These are phyloP conservation scores for Aspergillus taichungensis DNA, from an alignment of 495 filamentous ascomycete species.

Conservation along the genomic window DNA sequence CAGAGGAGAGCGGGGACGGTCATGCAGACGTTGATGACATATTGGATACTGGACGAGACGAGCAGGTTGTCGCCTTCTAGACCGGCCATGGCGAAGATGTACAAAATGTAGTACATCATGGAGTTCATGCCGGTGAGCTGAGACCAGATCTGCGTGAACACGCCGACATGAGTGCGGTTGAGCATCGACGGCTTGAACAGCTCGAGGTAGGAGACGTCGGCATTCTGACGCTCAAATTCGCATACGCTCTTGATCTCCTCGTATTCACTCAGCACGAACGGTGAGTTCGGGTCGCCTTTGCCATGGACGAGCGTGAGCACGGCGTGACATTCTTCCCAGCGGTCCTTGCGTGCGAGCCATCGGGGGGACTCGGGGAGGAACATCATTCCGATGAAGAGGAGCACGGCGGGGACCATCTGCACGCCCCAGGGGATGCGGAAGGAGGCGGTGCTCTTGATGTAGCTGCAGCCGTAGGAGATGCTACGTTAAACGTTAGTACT, in stretches of 20 bases:
- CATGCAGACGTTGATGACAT: conserved; percentile 51
- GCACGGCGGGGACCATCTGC: conserved; percentile 61
- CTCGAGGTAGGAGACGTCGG: conserved; percentile 59
- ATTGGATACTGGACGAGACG: conserved; percentile 63
- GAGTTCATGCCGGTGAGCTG: conserved; percentile 82
- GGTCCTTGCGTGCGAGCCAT: conserved; percentile 66
- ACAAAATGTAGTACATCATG: conserved; percentile 64
- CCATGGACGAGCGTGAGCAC: conserved; percentile 62
- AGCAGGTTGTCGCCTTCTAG: conserved; percentile 50
- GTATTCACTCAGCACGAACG: conserved; percentile 57
- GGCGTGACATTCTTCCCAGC: conserved; percentile 59
- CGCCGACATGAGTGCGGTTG: conserved; percentile 63
- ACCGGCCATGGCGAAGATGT: conserved; percentile 67
- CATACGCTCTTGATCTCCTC: conserved; percentile 60
- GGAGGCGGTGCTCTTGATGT: conserved; percentile 36
- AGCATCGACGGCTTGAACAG: conserved; percentile 64
- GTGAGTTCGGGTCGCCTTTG: conserved; percentile 50
- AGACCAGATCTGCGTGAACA: conserved; percentile 79
- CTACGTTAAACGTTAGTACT: neutral
- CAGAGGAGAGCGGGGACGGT: conserved; percentile 48
- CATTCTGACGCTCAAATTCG: conserved; percentile 56
- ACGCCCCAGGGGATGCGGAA: conserved; percentile 72
- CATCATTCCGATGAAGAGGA: conserved; percentile 53
- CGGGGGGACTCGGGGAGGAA: conserved; percentile 69
- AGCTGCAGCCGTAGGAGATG: conserved; percentile 17